A percentile compares a stretch with the other conserved stretches of the same genome.
These are phyloP conservation scores for Crithidia fasciculata DNA, from an alignment of 208 protist genomes.

Conservation along the genomic window DNA sequence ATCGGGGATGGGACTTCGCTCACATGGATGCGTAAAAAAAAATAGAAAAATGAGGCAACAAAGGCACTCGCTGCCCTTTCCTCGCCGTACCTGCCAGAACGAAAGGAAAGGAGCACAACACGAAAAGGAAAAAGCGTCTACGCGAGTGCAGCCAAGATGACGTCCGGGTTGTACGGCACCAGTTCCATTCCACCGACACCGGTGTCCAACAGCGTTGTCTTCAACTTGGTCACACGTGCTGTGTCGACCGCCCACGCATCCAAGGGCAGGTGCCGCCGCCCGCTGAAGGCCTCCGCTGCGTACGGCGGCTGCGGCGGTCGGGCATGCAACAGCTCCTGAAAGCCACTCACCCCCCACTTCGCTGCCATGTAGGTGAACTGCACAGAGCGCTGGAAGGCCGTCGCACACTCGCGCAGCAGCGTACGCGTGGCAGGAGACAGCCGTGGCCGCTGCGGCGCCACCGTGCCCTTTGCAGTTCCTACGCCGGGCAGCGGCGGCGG, in stretches of 20 bases:
- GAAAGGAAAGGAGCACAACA: neutral
- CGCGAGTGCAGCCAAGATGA: slow-evolving; percentile 23
- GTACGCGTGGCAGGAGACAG: slow-evolving; percentile 12
- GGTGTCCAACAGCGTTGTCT: slow-evolving; percentile 21
- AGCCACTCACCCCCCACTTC: slow-evolving; percentile 22
- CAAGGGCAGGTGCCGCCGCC: slow-evolving; percentile 27
- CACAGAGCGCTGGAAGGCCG: slow-evolving; percentile 15
- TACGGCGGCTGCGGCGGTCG: slow-evolving; percentile 9
- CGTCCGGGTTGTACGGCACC: slow-evolving; percentile 18
- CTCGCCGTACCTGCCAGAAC: neutral
- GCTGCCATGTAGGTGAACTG: slow-evolving; percentile 30
- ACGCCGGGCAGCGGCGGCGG: too few relatives aligned
- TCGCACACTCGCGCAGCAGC: slow-evolving; percentile 23
- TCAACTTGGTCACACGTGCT: slow-evolving; percentile 11
- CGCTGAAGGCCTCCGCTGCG: slow-evolving; percentile 14
- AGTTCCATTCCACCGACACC: slow-evolving; percentile 6
- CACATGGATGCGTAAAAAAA: too few relatives aligned
- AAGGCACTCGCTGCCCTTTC: too few relatives aligned
- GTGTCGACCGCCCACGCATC: slow-evolving; percentile 38
- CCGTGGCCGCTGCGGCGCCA: neutral
- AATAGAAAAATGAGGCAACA: too few relatives aligned
- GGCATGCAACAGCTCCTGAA: slow-evolving; percentile 6
- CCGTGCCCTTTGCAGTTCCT: too few relatives aligned
- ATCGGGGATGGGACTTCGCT: too few relatives aligned
- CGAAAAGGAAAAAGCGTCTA: neutral